Base-by-base conservation (phyloP, 768 basidiomycete species). In the Collybiopsis luxurians region DNA sequence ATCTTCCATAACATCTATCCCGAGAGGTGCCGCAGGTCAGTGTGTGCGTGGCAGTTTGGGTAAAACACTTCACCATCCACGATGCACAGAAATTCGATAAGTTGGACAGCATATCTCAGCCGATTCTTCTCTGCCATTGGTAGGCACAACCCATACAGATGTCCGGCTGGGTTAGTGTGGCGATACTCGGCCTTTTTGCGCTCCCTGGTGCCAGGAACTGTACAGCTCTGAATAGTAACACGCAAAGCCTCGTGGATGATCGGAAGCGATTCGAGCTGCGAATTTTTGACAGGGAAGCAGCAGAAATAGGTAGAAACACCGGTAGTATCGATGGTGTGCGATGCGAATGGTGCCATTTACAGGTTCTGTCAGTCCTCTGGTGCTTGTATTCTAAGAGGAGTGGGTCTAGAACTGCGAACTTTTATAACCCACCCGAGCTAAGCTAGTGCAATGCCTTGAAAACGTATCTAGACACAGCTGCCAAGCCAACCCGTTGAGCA, bases 51-150 rank as follows among this genome's bases (percentile, higher is more conserved):
- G 3, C 9, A 4, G 2, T 1, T 50, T 1, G 28, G 12, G 15
- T 42, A 19, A 19, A 13, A 56, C 62, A 10, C 54, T n/a, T 23
- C 23, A 62, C 65, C 65, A 52, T 66, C 65, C 54, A 66, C 59
- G 27, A 64, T 64, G 61, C 65, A 66, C 44, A 66, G 57, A 60
- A 62, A 52, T 50, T 68, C 65, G 21, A 66, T 51, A 12, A 63
- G 47, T 53, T 66, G 56, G 39, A 58, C 61, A n/a, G 58, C 63
- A 55, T 59, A 58, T 51, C 64, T 54, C 39, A 68, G 57, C 34
- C 63, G 61, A 28, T 64, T 61, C 27, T 58, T 56, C 34, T 65
- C 59, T 28, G 63, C 55, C 49, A 65, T 53, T 12, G 55, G 36
- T 19, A 63, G 60, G 43, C 59, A 62, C 13, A 66, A 36, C 0